Evolutionary conservation across 1,139 yeast species (phyloP).

Genomic region (Candida sanyaensis): DNA sequence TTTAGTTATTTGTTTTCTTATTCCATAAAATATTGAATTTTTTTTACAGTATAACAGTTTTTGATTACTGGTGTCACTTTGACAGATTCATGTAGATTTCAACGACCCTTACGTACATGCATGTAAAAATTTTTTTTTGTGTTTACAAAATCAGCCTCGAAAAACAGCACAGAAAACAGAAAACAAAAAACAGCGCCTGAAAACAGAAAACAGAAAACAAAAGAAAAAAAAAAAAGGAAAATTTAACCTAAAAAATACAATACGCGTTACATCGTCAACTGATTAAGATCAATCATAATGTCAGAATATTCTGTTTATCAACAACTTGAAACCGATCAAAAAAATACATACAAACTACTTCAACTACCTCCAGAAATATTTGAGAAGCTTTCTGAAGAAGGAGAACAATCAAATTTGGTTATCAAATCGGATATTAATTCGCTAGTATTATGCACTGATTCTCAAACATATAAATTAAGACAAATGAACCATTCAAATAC

Average conservation of each 20-base stretch:
- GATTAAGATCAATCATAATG: background rate
- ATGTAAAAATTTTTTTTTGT: no score
- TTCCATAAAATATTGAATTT: no score
- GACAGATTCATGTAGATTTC: no score
- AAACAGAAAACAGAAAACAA: no score
- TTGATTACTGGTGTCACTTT: no score
- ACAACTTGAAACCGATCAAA: constrained; percentile 22
- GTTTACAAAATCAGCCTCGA: no score
- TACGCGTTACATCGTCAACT: background rate
- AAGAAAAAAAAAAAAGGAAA: background rate
- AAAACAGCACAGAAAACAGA: no score
- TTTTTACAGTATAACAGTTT: no score
- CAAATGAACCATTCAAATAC: constrained; percentile 89
- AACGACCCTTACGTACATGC: no score
- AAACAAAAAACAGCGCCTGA: no score
- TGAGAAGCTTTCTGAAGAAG: constrained; percentile 26
- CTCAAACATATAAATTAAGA: constrained; percentile 63
- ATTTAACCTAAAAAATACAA: background rate
- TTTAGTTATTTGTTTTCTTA: no score
- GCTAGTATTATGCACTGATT: constrained; percentile 63
- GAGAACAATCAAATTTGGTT: constrained; percentile 31
- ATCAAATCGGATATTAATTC: constrained; percentile 48
- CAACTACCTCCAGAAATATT: constrained; percentile 62
- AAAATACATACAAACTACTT: constrained; percentile 51
- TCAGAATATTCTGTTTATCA: constrained; percentile 22